Evolutionary conservation across 2,329 filamentous ascomycete species (phyloP).

Genomic region (Aspergillus puulaauensis): DNA sequence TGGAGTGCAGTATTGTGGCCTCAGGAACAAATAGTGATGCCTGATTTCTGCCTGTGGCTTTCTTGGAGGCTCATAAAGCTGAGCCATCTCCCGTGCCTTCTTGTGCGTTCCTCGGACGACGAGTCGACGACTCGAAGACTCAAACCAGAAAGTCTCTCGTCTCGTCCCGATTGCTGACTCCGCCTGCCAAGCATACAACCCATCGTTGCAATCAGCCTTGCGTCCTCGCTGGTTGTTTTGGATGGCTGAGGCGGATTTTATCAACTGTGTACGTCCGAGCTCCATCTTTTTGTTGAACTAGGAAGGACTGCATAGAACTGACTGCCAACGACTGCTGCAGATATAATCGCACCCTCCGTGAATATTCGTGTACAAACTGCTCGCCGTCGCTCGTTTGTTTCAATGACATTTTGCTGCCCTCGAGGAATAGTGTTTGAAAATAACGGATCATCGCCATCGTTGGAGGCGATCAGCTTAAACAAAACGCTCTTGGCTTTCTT

Average conservation of each 20-base stretch:
- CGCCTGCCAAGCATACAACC: conserved; percentile 16
- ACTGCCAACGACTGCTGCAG: conserved; percentile 9
- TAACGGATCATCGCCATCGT: conserved; percentile 1
- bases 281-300: conserved; percentile 3
- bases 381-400: conserved; percentile 15
- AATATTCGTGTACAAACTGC: conserved; percentile 3
- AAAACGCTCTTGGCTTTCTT: not conserved
- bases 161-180: conserved; percentile 22
- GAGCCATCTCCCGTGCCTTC: conserved; percentile 23
- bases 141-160: conserved; percentile 25
- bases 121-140: conserved; percentile 28
- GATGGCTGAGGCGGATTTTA: conserved; percentile 22
- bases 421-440: not conserved
- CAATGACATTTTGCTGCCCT: conserved; percentile 9
- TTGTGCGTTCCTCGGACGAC: conserved; percentile 38
- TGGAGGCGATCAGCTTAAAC: conserved; percentile 4
- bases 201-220: conserved; percentile 12
- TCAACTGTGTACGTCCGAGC: conserved; percentile 28
- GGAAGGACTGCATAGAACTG: conserved; percentile 7
- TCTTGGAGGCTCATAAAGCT: conserved; percentile 20
- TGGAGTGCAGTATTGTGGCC: conserved; percentile 6
- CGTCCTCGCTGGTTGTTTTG: conserved; percentile 13
- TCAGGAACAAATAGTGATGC: conserved; percentile 28
- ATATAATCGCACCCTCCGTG: conserved; percentile 14
- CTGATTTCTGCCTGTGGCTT: conserved; percentile 32